Evolutionary conservation across 345 rosid species (phyloP), one percentile per base, ranked within the genome.

Genomic region (Syzygium oleosum): DNA sequence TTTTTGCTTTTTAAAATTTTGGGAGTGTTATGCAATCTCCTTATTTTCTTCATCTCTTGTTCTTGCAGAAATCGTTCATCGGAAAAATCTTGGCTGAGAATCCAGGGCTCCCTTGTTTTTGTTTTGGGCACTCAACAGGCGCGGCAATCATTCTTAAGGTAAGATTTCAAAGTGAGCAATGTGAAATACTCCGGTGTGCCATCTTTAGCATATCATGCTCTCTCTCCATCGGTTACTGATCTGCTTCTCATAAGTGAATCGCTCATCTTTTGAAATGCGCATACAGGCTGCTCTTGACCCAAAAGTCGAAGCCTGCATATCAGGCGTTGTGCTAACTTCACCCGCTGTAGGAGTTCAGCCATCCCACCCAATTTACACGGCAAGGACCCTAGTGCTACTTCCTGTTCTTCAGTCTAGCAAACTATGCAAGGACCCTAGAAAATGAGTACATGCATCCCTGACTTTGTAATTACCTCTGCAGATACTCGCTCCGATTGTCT

Each of bases 281-380:
- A 27, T 12, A 84, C 86, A 97, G 99, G 96, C 99, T 21, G 90
- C 92, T 88, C 92, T 94, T 46, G 94, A 93, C 93, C 95, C 98
- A 56, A 93, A 91, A 88, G 88, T 95, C 7, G 95, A 94, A 88
- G 89, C 90, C 56, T 88, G 89, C 89, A 88, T 96, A 87, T 91
- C 96, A 85, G 99, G 98, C 68, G 83, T 96, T 27, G 93, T 94
- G 27, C 89, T 98, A 85, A 98, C 99, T 90, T 98, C 99, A 84
- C 99, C 99, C 13, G 99, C 99, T 29, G 95, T 96, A 52, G 98
- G 99, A 87, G 99, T 98, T 87, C 96, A 96, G 92, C 97, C 99
- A 38, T 94, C 98, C 0, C 97, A 98, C 94, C 97, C 99, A 11
- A 94, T 98, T 83, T 96, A 93, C 58, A 84, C 91, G 84, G 99